phyloP scores from a whole-genome alignment of 208 protist species.

The Blastocrithidia nonstop region DNA sequence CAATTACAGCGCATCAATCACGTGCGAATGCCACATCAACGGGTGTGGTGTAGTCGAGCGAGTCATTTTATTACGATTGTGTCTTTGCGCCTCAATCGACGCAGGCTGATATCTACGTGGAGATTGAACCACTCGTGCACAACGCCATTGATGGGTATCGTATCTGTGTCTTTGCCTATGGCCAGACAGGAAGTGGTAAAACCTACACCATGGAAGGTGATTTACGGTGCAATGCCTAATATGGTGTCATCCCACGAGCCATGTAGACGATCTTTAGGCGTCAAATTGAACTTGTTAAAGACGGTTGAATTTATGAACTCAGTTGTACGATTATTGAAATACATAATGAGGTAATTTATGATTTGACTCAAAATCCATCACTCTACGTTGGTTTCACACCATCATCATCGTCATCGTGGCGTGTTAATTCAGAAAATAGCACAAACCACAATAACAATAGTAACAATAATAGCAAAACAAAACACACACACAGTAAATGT shows the following conservation, averaged over 20 bases:
- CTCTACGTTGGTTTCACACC: slow-evolving; percentile 22
- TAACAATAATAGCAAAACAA: neutral
- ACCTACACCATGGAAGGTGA: slow-evolving; percentile 86
- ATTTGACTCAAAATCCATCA: slow-evolving; percentile 58
- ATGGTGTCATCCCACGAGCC: slow-evolving; percentile 76
- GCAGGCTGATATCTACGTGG: slow-evolving; percentile 67
- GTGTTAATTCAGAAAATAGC: neutral
- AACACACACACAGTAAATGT: slow-evolving; percentile 4
- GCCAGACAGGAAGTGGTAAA: slow-evolving; percentile 85
- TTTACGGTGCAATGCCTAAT: slow-evolving; percentile 8
- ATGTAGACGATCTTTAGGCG: slow-evolving; percentile 59
- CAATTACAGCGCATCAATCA: slow-evolving; percentile 30
- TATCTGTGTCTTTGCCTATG: slow-evolving; percentile 87
- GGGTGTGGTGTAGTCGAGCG: slow-evolving; percentile 14
- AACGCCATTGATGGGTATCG: slow-evolving; percentile 84
- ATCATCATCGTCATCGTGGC: neutral
- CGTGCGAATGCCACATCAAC: slow-evolving; percentile 59
- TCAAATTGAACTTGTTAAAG: slow-evolving; percentile 24
- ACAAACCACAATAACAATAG: too few species aligned
- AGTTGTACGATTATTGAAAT: slow-evolving; percentile 80
- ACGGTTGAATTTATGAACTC: slow-evolving; percentile 70
- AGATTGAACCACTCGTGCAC: slow-evolving; percentile 82
- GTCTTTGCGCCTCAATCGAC: slow-evolving; percentile 19
- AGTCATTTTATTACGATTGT: slow-evolving; percentile 28
- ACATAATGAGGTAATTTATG: slow-evolving; percentile 84